phyloP scores from a whole-genome alignment of 2,329 filamentous ascomycete species.

The Aspergillus aculeatus region DNA sequence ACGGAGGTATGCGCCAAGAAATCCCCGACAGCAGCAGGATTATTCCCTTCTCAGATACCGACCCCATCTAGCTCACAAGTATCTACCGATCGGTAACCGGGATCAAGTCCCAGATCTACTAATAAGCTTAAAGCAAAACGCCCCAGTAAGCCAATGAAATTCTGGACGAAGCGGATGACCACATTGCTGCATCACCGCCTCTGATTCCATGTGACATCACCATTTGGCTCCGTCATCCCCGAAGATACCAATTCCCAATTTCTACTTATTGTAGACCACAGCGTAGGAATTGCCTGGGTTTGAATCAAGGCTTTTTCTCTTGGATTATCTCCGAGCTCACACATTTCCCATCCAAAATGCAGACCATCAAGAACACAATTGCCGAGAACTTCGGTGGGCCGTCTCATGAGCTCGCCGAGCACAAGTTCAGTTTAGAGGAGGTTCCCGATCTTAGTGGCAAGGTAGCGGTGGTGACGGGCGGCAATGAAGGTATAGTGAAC shows the following conservation, averaged over 20 bases:
- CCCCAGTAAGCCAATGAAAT: background rate
- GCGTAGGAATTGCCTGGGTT: background rate
- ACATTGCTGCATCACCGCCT: background rate
- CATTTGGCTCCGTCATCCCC: background rate
- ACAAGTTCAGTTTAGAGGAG: background rate
- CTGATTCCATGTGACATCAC: background rate
- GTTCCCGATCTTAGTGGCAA: constrained; percentile 3
- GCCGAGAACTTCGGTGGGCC: constrained; percentile 5
- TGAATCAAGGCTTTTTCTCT: too few species aligned
- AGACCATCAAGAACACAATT: background rate
- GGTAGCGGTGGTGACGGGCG: constrained; percentile 1
- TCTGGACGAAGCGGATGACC: background rate
- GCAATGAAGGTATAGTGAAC: background rate
- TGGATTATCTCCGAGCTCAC: too few species aligned
- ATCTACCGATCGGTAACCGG: background rate
- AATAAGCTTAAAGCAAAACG: background rate
- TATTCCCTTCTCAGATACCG: too few species aligned
- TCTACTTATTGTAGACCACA: background rate
- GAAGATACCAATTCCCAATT: background rate
- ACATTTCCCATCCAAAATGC: background rate
- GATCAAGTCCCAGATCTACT: background rate
- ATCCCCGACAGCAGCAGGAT: too few species aligned
- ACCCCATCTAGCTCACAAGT: too few species aligned
- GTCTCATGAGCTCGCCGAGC: background rate
- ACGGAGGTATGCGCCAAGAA: too few species aligned